Evolutionary conservation across 805 yeast genomes (phyloP).

Genomic region (Starmerella vitae): DNA sequence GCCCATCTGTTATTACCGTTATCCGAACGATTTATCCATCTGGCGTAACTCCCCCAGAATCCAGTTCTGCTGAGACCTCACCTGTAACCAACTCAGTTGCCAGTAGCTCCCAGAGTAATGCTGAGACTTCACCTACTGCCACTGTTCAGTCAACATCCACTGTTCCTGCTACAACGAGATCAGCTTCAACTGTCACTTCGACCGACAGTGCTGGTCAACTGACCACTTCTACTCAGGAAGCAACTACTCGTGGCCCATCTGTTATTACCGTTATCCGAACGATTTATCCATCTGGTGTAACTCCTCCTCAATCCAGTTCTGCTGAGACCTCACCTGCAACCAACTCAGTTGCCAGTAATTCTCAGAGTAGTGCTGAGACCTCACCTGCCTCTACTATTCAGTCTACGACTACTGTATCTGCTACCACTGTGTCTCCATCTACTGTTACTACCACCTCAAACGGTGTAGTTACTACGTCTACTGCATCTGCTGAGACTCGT

Average conservation of each 20-base stretch:
- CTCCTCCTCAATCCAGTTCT: neutral
- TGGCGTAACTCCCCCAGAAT: neutral
- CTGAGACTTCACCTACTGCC: neutral
- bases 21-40: neutral
- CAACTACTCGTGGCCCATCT: constrained; percentile 2
- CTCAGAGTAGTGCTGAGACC: neutral
- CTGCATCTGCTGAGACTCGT: neutral
- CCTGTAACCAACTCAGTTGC: neutral
- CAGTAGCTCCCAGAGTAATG: neutral
- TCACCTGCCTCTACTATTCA: neutral
- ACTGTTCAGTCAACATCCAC: neutral
- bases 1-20: neutral
- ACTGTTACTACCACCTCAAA: neutral
- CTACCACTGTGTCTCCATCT: neutral
- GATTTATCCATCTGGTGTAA: constrained; percentile 1
- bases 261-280: constrained; percentile 8
- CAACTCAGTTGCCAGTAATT: neutral
- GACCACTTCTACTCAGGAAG: neutral
- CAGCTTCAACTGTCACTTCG: neutral
- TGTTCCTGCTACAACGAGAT: neutral
- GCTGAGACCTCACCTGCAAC: neutral
- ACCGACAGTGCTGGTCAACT: neutral
- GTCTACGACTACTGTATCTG: neutral
- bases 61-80: neutral
- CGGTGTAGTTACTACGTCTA: neutral